Evolutionary conservation across 2,329 filamentous ascomycete genomes (phyloP), one percentile per base, ranked within the genome.

Genomic region (Fonsecaea pedrosoi): DNA sequence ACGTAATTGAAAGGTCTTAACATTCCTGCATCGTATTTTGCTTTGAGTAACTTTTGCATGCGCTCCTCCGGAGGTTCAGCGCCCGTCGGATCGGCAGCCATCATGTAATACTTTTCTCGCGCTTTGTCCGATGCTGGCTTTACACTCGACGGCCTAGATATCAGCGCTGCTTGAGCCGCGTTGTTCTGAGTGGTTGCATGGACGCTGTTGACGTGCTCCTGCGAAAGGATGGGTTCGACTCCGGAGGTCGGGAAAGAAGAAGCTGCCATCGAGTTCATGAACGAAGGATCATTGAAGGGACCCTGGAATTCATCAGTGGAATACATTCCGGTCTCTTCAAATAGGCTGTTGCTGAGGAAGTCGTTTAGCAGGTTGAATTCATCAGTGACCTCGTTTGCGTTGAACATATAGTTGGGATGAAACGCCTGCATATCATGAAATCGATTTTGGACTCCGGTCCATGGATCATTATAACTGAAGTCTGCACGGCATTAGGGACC

Each of bases 1-100:
- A 98, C 92, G 78, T 99, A 99, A 81, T 98, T 98, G 85, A 99
- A 99, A 1, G 95, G 95, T 76, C 94, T 95, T 66, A 99, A 83
- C 75, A 99, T 85, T 1, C 95, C 95, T 0, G 95, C 95, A 72
- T 98, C 94, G 79, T 97, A 96, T 79, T 99, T 99, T 70, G 95
- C 95, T 77, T 91, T 92, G 64, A 99, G 87, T 6, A 99, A 87
- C 73, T 95, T 92, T 75, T 94, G 91, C 92, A 99, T 97, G 67
- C 95, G 90, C 78, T 97, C 92, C 78, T 97, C 94, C 12, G 95
- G 93, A 25, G 90, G 91, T 73, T 90, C 88, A 72, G 92, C 87
- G 60, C 94, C 94, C 5, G 92, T 92, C 2, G 95, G 95, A 77
- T 99, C 95, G 58, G 95, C 95, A 13, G 95, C 95, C 71, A 96